Evolutionary conservation across 768 basidiomycete species (phyloP), one percentile per base, ranked within the genome.

Genomic region (Daedaleopsis nitida): DNA sequence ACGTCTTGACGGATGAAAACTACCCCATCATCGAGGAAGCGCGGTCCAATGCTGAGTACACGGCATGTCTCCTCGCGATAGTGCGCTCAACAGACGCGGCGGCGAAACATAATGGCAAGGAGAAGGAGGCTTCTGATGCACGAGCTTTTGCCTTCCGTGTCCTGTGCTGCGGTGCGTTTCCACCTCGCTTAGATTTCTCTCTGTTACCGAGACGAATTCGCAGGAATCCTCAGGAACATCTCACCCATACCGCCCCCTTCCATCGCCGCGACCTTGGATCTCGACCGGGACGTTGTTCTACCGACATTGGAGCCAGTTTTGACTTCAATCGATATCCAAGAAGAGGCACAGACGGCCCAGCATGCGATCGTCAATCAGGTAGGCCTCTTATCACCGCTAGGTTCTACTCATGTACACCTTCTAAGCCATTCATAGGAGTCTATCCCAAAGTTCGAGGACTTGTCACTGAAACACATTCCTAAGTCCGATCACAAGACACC

Each of bases 1-100:
- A 96, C 73, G 92, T 96, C 61, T 78, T 98, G 27, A 92, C 94
- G 2, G 94, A 96, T 71, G 96, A 97, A 70, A 98, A 97, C 64
- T 77, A 75, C n/a, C 83, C 88, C 17, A 85, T 87, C 34, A 85
- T 88, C 55, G 72, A 83, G n/a, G 86, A 87, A 57, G 70, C 96
- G 19, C 80, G 86, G 21, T 73, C 80, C 27, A 79, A 89, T 69
- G 81, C 81, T 14, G 77, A 80, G 2, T 89, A 89, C 67, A 78
- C 84, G 52, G 77, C 86, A 7, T 88, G 84, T 68, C 80, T 95
- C 5, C 72, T 92, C 53, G 81, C 84, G 5, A 85, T 92, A 27
- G 80, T 83, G 24, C 83, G 78, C 58, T 68, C 76, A 19, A 69
- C 74, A 35, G 70, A 68, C 39, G 62, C 61, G 39, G 47, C 67